Conservation (phyloP, 768 basidiomycete genomes). For the Jaapia argillacea region DNA sequence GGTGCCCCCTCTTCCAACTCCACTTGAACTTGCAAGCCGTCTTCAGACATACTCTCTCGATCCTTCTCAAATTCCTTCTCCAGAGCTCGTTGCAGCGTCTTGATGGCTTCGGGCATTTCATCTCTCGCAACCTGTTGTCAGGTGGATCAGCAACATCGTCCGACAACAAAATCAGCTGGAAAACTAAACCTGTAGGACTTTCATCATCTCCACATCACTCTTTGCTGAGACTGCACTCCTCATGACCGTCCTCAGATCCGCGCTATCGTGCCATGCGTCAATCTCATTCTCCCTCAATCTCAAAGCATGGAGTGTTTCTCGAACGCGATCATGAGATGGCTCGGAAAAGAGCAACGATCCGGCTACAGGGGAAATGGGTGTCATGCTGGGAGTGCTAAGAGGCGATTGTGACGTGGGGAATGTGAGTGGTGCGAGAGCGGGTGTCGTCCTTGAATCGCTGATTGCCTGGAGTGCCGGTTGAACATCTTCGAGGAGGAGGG, state of each 20-base stretch:
- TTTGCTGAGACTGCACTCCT: slow-evolving; percentile 43
- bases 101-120: slow-evolving; percentile 76
- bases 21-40: neutral
- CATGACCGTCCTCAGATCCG: slow-evolving; percentile 49
- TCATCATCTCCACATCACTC: slow-evolving; percentile 55
- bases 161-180: too few species aligned
- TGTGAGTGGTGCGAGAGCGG: neutral
- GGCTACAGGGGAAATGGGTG: neutral
- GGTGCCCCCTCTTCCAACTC: neutral
- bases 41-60: slow-evolving; percentile 6
- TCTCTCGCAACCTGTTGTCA: slow-evolving; percentile 48
- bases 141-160: too few species aligned
- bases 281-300: slow-evolving; percentile 29
- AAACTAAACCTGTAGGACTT: slow-evolving; percentile 50
- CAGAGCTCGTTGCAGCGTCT: slow-evolving; percentile 63
- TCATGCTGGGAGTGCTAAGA: neutral
- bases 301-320: slow-evolving; percentile 13
- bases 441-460: neutral
- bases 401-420: neutral
- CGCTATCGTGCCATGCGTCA: slow-evolving; percentile 43
- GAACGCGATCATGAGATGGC: slow-evolving; percentile 8
- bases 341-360: neutral
- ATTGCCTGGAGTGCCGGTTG: neutral
- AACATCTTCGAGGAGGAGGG: neutral
- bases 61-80: slow-evolving; percentile 33